Evolutionary conservation across 2,329 filamentous ascomycete species (phyloP), one percentile per base, ranked within the genome.

Genomic region (Botrytis fragariae): DNA sequence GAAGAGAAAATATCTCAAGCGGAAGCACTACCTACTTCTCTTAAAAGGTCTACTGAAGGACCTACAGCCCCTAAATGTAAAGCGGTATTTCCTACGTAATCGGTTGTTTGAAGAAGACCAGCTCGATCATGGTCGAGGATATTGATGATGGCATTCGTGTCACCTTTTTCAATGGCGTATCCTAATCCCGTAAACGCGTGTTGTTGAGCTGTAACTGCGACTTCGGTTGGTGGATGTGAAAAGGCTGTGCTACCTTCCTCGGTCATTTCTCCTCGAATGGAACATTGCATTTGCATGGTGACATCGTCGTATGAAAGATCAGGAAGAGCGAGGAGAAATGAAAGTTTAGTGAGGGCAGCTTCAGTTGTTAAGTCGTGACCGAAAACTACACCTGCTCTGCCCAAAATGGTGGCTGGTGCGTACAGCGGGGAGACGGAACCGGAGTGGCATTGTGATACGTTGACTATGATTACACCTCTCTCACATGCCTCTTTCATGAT

Each of bases 331-430:
- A 93, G 85, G 4, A 93, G 84, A 79, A 77, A 79, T 1, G 77
- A 79, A 1, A 82, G 76, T 76, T 82, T 82, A 0, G 81, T 82
- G 7, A 82, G 72, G 0, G 79, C 79, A 2, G 79, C 79, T 82
- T 93, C 91, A 5, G 89, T 89, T 0, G 91, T 93, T 84, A 92
- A 84, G 76, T 92, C 90, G 73, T 90, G 86, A 1, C 91, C 91
- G 71, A 91, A 89, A 4, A 92, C 89, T 1, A 93, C 90, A 3
- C 91, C 91, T 12, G 90, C 90, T 59, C 86, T 85, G 32, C 90
- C 90, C 4, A 93, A 83, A 62, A 87, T 86, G 77, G 89, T 87
- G 18, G 86, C 87, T 1, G 87, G 84, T n/a, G 87, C 87, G 79
- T 89, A 89, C 18, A 89, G 82, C 1, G 87, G 86, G 59, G 84